phyloP scores from a whole-genome alignment of 2,329 filamentous ascomycete genomes.

The Camillea tinctor region DNA sequence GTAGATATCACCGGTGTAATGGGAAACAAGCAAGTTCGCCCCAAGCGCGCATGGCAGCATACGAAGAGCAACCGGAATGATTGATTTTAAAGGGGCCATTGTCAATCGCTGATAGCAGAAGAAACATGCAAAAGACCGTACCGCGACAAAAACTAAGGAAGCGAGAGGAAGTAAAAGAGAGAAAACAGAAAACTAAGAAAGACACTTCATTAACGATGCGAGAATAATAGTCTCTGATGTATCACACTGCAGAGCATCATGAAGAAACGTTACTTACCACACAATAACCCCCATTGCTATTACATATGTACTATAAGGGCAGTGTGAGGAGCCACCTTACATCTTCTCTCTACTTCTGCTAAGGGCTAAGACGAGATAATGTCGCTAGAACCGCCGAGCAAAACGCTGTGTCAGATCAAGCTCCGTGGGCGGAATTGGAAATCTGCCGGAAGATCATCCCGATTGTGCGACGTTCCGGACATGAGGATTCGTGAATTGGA shows the following conservation, averaged over 20 bases:
- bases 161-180: slow-evolving; percentile 8
- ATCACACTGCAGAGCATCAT: slow-evolving; percentile 5
- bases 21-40: slow-evolving; percentile 37
- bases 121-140: not conserved
- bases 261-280: slow-evolving; percentile 6
- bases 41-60: slow-evolving; percentile 25
- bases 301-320: not conserved
- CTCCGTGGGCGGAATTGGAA: slow-evolving; percentile 32
- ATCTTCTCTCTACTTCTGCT: not conserved
- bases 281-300: not conserved
- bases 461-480: slow-evolving; percentile 23
- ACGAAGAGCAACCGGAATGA: slow-evolving; percentile 20
- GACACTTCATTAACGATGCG: slow-evolving; percentile 2
- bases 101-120: slow-evolving; percentile 10
- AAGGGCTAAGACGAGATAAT: not conserved
- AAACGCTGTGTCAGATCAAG: slow-evolving; percentile 5
- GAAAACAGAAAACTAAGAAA: slow-evolving; percentile 4
- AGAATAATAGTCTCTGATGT: slow-evolving; percentile 18
- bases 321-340: slow-evolving; percentile 4
- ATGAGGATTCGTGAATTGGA: slow-evolving; percentile 18
- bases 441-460: slow-evolving; percentile 27
- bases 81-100: slow-evolving; percentile 22
- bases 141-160: not conserved
- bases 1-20: slow-evolving; percentile 41
- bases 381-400: not conserved